Percentiles rank a stretch among this genome's conserved stretches.
Evolutionary conservation across 2,329 filamentous ascomycete species (phyloP).

Genomic region (Celoporthe dispersa): DNA sequence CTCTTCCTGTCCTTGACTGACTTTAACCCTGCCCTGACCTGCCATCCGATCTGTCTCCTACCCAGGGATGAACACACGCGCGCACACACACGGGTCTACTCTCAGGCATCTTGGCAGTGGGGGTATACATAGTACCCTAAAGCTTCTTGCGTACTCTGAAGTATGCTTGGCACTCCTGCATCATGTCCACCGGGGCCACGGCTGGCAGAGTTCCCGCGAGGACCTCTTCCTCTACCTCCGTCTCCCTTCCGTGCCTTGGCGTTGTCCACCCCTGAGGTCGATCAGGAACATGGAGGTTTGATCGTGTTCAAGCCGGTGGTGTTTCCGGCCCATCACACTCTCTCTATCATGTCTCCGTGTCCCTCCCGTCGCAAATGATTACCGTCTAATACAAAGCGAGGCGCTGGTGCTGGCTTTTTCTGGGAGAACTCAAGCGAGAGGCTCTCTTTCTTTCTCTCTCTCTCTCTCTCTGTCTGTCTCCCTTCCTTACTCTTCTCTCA

Average conservation of each 20-base stretch:
- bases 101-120: neutral
- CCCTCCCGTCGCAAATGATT: neutral
- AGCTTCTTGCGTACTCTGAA: neutral
- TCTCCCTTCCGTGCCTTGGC: conserved; percentile 27
- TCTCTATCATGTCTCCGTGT: conserved; percentile 30
- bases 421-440: conserved; percentile 36
- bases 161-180: conserved; percentile 9
- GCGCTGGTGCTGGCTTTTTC: conserved; percentile 55
- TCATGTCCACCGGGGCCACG: conserved; percentile 22
- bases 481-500: conserved; percentile 18
- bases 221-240: conserved; percentile 12
- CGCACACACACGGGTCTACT: neutral
- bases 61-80: conserved; percentile 14
- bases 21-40: conserved; percentile 1
- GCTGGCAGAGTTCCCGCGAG: conserved; percentile 26
- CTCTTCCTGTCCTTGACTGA: neutral
- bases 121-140: no score
- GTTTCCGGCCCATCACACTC: conserved; percentile 33
- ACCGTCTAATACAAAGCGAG: conserved; percentile 49
- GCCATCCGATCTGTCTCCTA: conserved; percentile 24
- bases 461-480: conserved; percentile 42
- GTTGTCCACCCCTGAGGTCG: conserved; percentile 12
- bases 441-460: conserved; percentile 30
- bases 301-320: conserved; percentile 19
- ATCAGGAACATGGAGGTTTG: conserved; percentile 31